Conservation (phyloP, 148 eudicot genomes). For the Mesembryanthemum crystallinum region DNA sequence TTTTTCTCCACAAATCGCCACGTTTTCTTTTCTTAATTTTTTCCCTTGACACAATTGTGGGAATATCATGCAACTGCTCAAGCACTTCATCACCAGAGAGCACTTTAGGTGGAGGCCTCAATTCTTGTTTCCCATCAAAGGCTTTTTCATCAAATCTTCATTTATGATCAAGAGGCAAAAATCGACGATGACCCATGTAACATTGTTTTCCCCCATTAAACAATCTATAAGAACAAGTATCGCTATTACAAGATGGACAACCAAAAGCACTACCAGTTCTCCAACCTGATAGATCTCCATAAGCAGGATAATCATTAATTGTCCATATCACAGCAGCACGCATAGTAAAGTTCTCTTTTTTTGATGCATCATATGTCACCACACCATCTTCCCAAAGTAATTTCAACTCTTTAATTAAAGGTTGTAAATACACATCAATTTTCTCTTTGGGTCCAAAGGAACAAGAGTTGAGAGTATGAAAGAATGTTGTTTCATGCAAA, state of each 20-base stretch:
- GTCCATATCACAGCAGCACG: slow-evolving; percentile 14
- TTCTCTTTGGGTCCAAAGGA: neutral
- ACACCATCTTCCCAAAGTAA: slow-evolving; percentile 15
- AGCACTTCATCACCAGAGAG: neutral
- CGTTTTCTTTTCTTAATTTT: neutral
- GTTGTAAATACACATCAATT: slow-evolving; percentile 7
- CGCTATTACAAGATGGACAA: neutral
- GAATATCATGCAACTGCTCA: neutral
- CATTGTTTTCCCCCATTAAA: neutral
- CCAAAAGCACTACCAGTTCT: neutral
- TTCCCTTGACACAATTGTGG: neutral
- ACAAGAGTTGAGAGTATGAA: neutral
- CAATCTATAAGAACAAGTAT: neutral
- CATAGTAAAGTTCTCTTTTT: neutral
- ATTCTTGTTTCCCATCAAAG: neutral
- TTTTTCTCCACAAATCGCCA: slow-evolving; percentile 9
- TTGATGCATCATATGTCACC: slow-evolving; percentile 3
- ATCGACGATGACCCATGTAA: neutral
- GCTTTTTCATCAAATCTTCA: neutral
- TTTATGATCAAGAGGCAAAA: neutral
- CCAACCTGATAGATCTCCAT: slow-evolving; percentile 12
- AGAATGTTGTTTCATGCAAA: neutral
- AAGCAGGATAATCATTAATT: slow-evolving; percentile 18
- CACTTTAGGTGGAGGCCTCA: neutral
- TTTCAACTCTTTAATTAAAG: slow-evolving; percentile 14